These are phyloP conservation scores for Podila epicladia DNA, from an alignment of 192 early-diverging fungal species.

Conservation along the genomic window DNA sequence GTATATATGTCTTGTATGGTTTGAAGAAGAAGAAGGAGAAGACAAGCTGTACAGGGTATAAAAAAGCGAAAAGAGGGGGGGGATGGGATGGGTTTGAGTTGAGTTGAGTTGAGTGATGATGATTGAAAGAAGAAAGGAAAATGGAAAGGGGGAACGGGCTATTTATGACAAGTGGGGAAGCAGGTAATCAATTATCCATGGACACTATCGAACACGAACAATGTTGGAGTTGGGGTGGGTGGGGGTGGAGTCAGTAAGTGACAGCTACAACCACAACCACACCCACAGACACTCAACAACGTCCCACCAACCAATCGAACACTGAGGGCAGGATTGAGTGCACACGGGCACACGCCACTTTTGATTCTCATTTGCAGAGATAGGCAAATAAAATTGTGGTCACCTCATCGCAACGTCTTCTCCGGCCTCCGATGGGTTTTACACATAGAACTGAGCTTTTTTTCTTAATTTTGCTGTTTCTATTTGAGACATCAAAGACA, in stretches of 20 bases:
- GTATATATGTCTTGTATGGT: not conserved
- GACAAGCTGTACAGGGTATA: constrained; percentile 7
- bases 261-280: too few relatives aligned
- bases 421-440: too few relatives aligned
- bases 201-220: not conserved
- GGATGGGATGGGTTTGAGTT: not conserved
- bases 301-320: too few relatives aligned
- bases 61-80: not conserved
- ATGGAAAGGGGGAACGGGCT: not conserved
- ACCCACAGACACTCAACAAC: too few relatives aligned
- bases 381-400: too few relatives aligned
- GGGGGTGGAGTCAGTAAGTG: not conserved
- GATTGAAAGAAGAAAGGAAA: not conserved
- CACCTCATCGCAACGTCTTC: too few relatives aligned
- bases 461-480: too few relatives aligned
- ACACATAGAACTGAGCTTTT: too few relatives aligned
- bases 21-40: not conserved
- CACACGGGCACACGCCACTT: constrained; percentile 5
- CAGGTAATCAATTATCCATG: not conserved
- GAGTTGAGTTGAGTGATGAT: not conserved
- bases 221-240: not conserved
- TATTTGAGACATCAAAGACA: not conserved
- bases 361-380: not conserved
- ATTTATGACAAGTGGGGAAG: not conserved
- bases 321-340: not conserved